phyloP scores from a whole-genome alignment of 352 stramenopile genomes.

The Phytopythium cucurbitacearum region DNA sequence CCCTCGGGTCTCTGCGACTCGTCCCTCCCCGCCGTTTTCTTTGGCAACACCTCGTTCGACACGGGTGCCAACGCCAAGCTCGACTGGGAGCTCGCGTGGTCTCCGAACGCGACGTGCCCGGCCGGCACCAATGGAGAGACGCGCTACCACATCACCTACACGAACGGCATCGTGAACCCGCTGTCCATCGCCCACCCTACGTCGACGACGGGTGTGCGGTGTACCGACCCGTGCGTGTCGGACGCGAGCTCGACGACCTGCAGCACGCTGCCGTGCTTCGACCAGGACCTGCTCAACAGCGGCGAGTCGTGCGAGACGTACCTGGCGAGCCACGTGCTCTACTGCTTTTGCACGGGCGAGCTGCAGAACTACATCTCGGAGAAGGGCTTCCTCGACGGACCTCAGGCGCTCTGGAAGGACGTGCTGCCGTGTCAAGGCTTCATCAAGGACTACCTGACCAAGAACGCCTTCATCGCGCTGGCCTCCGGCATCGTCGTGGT shows the following conservation, averaged over 20 bases:
- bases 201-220: constrained; percentile 18
- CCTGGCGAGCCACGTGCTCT: constrained; percentile 49
- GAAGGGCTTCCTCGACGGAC: constrained; percentile 47
- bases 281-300: constrained; percentile 22
- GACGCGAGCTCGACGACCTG: constrained; percentile 48
- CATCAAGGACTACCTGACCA: constrained; percentile 59
- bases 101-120: constrained; percentile 43
- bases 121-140: constrained; percentile 15
- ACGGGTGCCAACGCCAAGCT: neutral
- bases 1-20: constrained; percentile 51
- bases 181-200: constrained; percentile 17
- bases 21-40: constrained; percentile 56
- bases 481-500: constrained; percentile 69
- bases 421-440: constrained; percentile 60
- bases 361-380: constrained; percentile 39
- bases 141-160: constrained; percentile 58
- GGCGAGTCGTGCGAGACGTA: constrained; percentile 60
- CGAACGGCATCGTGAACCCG: constrained; percentile 49
- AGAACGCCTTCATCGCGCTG: constrained; percentile 64
- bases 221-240: constrained; percentile 53
- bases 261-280: constrained; percentile 65
- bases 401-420: constrained; percentile 46
- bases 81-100: constrained; percentile 52
- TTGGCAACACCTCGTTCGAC: constrained; percentile 32
- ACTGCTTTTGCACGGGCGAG: constrained; percentile 64